Percentiles rank a stretch among this genome's conserved stretches.
These are phyloP conservation scores for Colletotrichum incanum DNA, from an alignment of 2,329 filamentous ascomycete genomes.

Conservation along the genomic window DNA sequence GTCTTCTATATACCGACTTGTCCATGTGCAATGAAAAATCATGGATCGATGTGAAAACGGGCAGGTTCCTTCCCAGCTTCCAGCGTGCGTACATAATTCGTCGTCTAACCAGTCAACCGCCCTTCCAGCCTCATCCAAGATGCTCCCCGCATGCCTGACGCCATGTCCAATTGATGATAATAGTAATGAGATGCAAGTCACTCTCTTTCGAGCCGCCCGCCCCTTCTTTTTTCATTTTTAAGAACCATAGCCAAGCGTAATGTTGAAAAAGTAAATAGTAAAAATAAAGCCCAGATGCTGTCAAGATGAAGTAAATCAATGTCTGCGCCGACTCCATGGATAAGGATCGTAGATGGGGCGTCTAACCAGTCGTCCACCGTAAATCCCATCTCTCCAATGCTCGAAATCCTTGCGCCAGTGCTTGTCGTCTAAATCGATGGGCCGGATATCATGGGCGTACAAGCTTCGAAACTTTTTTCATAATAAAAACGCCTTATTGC, in stretches of 20 bases:
- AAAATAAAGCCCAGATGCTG: background rate
- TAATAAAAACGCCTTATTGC: constrained; percentile 32
- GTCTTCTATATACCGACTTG: constrained; percentile 18
- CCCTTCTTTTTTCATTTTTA: constrained; percentile 38
- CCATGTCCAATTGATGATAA: constrained; percentile 26
- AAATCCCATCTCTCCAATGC: constrained; percentile 20
- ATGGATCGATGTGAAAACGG: constrained; percentile 17
- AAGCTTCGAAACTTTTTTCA: constrained; percentile 27
- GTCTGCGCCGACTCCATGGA: constrained; percentile 36
- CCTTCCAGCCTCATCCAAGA: constrained; percentile 27
- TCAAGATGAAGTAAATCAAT: background rate
- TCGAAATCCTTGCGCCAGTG: constrained; percentile 39
- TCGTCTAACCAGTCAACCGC: constrained; percentile 27
- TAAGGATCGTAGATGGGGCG: constrained; percentile 7
- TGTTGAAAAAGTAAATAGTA: background rate
- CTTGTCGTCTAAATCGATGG: constrained; percentile 41
- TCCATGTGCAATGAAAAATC: constrained; percentile 2
- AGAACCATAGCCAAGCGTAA: constrained; percentile 15
- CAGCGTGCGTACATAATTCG: constrained; percentile 25
- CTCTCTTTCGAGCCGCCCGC: constrained; percentile 33
- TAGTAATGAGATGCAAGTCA: constrained; percentile 37
- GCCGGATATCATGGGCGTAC: constrained; percentile 35
- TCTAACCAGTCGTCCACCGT: constrained; percentile 10
- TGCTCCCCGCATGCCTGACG: constrained; percentile 33
- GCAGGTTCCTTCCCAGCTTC: background rate